Evolutionary conservation across 2,329 filamentous ascomycete species (phyloP), one percentile per base, ranked within the genome.

Genomic region (Ascochyta clinopodiicola): DNA sequence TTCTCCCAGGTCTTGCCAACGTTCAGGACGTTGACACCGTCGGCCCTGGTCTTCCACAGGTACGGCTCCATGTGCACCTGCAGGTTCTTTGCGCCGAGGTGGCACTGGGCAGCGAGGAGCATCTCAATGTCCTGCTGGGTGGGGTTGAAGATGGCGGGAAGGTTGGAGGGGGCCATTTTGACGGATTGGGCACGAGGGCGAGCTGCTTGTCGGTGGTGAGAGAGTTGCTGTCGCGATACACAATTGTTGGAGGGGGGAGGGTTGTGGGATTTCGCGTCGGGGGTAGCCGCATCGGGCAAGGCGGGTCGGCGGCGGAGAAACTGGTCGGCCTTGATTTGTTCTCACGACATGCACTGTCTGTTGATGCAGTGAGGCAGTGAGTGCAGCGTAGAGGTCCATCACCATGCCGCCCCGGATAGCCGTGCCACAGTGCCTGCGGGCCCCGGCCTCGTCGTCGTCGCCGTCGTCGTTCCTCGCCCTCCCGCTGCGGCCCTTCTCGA

Each of bases 1-100:
- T 99, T 99, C 88, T 99, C 95, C 95, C 94, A 99, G 83, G 95
- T 99, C 92, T 99, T 99, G 86, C 94, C 93, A 82, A 99, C 92
- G 89, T 99, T 99, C 82, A 99, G 86, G 71, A 99, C 87, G 81
- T 99, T 99, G 85, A 99, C 89, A 83, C 95, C 95, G 77, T 99
- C 96, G 69, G 92, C 89, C 79, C 95, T 91, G 80, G 92, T 96
- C 90, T 99, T 99, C 94, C 94, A 99, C 78, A 99, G 89, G 87
- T 99, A 99, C 5, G 92, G 91, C 84, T 96, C 92, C 92, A 97
- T 98, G 86, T 98, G 93, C 79, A 96, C 91, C 87, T 98, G 95
- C 76, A 99, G 82, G 88, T 99, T 99, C 91, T 98, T 98, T 83
- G 89, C 92, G 76, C 95, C 95, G 75, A 98, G 88, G 84, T 99